phyloP scores from a whole-genome alignment of 805 yeast species.

The Candida maesae region DNA sequence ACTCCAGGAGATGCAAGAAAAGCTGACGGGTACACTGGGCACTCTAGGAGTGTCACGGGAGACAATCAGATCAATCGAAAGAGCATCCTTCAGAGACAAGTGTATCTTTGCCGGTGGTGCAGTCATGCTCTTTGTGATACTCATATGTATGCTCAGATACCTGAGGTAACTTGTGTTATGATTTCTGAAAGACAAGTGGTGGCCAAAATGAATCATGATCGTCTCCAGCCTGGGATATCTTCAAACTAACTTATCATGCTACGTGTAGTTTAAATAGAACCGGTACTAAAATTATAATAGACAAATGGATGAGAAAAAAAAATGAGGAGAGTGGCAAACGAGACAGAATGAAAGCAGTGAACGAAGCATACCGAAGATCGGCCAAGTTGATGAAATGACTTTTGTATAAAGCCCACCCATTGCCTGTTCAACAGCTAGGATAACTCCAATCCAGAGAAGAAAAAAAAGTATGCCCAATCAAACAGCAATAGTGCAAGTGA shows the following conservation, averaged over 20 bases:
- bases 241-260: too few relatives aligned
- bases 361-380: too few relatives aligned
- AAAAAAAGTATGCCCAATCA: not conserved
- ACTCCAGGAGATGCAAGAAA: constrained; percentile 41
- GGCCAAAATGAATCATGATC: too few relatives aligned
- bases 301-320: not conserved
- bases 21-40: constrained; percentile 62
- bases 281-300: not conserved
- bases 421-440: not conserved
- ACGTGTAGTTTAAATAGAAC: not conserved
- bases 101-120: constrained; percentile 80
- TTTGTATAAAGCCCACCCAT: not conserved
- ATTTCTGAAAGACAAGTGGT: too few relatives aligned
- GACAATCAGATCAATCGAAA: constrained; percentile 76
- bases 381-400: too few relatives aligned
- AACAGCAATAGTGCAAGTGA: too few relatives aligned
- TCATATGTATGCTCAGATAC: constrained; percentile 64
- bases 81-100: constrained; percentile 81
- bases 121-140: constrained; percentile 53
- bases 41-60: constrained; percentile 85
- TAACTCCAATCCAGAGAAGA: not conserved
- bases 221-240: too few relatives aligned
- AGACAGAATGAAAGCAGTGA: not conserved
- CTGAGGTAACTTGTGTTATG: too few relatives aligned
- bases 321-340: not conserved